Base-by-base conservation (phyloP, 345 rosid genomes). In the Citrus sp. region DNA sequence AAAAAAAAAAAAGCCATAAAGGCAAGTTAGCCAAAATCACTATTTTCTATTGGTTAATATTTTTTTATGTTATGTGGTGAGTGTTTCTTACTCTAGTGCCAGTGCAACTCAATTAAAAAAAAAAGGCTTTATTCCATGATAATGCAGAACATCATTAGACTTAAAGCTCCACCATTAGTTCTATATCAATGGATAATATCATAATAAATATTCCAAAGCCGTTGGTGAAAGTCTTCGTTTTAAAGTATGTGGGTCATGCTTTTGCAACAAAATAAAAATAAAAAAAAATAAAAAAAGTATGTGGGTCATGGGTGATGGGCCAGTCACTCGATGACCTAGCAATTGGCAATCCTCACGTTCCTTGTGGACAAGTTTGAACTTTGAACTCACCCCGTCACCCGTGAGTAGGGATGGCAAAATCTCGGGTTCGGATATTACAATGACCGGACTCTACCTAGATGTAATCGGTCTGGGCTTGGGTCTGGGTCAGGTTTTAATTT, bases 361-460 rank as follows among this genome's bases (percentile, higher is more conserved):
- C 46, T 1, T 40, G 13, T 3, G 16, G 51, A 9, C 9, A 8
- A 42, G 4, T 42, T 42, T 42, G 51, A 42, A 12, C 16, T 42
- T 3, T 42, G 16, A 42, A 42, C 4, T 42, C 51, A 12, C 46
- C 27, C 27, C 27, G 27, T 27, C 27, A 27, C 30, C 30, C 3
- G 3, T 30, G 3, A 30, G 30, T 0, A 30, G 30, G 30, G 30
- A 30, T 30, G 3, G 30, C 0, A 30, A 30, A 30, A 30, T 0
- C 3, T 0, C 0, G 30, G 30, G 3, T 30, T 0, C 3, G 3
- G 3, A 0, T 30, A 30, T 30, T 30, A 0, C 0, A 30, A 30
- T 30, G 0, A 30, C 30, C 3, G 30, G 0, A 30, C 0, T 0
- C 3, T 30, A 0, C 0, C 0, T 0, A 2, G 3, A 30, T 30